Evolutionary conservation across 2,329 filamentous ascomycete genomes (phyloP).

Genomic region (Diaporthe sp.): DNA sequence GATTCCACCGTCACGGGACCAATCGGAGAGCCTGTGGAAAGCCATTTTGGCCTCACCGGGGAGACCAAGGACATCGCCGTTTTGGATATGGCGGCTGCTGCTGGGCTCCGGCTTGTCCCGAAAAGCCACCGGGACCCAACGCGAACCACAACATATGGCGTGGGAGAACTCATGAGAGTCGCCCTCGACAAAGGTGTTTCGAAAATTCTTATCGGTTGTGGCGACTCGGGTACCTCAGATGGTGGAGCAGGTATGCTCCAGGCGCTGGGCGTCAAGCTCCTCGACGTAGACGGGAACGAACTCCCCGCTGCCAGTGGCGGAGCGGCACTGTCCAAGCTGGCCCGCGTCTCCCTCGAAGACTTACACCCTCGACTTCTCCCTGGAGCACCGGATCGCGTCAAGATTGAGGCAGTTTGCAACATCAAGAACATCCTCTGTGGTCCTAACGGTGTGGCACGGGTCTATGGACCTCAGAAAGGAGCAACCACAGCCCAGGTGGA

Average conservation of each 20-base stretch:
- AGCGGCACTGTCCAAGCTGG: background rate
- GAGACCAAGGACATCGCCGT: constrained; percentile 51
- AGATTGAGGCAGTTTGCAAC: constrained; percentile 62
- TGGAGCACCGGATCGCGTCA: constrained; percentile 44
- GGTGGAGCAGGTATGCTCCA: constrained; percentile 65
- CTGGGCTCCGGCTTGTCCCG: constrained; percentile 61
- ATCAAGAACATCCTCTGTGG: constrained; percentile 63
- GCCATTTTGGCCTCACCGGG: constrained; percentile 55
- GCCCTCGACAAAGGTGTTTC: background rate
- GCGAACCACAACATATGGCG: constrained; percentile 61
- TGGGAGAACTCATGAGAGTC: constrained; percentile 56
- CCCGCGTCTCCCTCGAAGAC: background rate
- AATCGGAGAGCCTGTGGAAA: constrained; percentile 51
- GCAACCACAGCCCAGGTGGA: constrained; percentile 48
- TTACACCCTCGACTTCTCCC: background rate
- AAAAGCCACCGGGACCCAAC: constrained; percentile 55
- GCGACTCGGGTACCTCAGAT: constrained; percentile 65
- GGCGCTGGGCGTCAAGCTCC: constrained; percentile 58
- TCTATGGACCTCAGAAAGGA: constrained; percentile 64
- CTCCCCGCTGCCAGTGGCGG: constrained; percentile 3
- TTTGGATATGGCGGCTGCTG: constrained; percentile 64
- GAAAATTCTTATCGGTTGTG: constrained; percentile 58
- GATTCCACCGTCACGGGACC: constrained; percentile 55
- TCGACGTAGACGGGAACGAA: constrained; percentile 41
- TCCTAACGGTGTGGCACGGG: constrained; percentile 56